phyloP scores from a whole-genome alignment of 495 filamentous ascomycete genomes.

The Alectoria sarmentosa region DNA sequence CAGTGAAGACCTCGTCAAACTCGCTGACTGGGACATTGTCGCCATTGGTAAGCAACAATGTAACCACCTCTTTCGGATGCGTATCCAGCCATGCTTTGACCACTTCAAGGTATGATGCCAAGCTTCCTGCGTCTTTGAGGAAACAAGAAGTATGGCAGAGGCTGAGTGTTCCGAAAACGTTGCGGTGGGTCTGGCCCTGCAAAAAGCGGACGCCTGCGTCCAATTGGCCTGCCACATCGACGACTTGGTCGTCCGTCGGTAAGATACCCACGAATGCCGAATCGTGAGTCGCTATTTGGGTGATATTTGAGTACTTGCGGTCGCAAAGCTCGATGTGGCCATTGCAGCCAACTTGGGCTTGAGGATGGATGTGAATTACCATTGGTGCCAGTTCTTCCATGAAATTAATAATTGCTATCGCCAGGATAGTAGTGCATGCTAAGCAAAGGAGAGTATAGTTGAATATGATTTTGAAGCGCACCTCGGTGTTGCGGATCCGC shows the following conservation, averaged over 20 bases:
- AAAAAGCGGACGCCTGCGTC: slow-evolving; percentile 63
- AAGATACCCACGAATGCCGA: slow-evolving; percentile 55
- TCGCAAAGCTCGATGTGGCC: slow-evolving; percentile 56
- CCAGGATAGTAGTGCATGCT: background rate
- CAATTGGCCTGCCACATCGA: slow-evolving; percentile 54
- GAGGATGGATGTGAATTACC: background rate
- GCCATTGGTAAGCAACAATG: slow-evolving; percentile 60
- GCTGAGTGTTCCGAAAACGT: slow-evolving; percentile 40
- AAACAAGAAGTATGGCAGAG: slow-evolving; percentile 61
- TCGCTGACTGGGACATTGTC: slow-evolving; percentile 42
- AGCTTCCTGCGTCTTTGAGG: slow-evolving; percentile 56
- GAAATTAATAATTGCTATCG: slow-evolving; percentile 7
- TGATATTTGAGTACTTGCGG: slow-evolving; percentile 58
- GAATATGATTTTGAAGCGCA: slow-evolving; percentile 9
- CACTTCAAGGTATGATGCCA: slow-evolving; percentile 46
- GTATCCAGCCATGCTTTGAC: slow-evolving; percentile 58
- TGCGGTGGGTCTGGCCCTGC: slow-evolving; percentile 58
- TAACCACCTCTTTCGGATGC: slow-evolving; percentile 61
- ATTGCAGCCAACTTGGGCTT: slow-evolving; percentile 47
- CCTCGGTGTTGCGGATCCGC: slow-evolving; percentile 9
- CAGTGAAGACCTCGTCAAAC: slow-evolving; percentile 49
- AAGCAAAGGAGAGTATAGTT: background rate
- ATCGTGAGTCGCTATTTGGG: slow-evolving; percentile 64
- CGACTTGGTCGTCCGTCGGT: slow-evolving; percentile 58
- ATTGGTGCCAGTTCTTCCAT: slow-evolving; percentile 11